Base-by-base conservation (phyloP, 352 stramenopile species). In the Pythium chondricola region DNA sequence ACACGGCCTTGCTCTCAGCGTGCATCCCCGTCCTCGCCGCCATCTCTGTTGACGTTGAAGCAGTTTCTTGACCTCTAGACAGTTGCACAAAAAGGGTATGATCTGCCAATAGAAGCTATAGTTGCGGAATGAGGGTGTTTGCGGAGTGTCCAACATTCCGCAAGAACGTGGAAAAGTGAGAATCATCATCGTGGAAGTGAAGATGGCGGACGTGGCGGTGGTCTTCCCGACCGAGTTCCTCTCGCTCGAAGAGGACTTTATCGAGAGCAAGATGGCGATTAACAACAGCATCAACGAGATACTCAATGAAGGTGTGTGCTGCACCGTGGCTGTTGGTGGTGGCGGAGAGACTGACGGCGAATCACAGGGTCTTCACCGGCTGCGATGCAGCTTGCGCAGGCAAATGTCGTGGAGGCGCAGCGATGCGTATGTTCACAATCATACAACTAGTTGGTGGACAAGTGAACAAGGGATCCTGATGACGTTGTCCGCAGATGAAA, bases 241-340 rank as follows among this genome's bases (percentile, higher is more conserved):
- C 43, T 76, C 70, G 41, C 69, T 88, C 18, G 79, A 88, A 61
- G 79, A 83, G 52, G 75, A 90, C 59, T 90, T 85, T 42, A 71
- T 90, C 39, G 75, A 90, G 35, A 76, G 70, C 63, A 90, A 90
- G 63, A 85, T 86, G 52, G 63, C 73, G 20, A 85, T 90, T 43
- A 90, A 90, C 62, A 88, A 90, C 64, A 71, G 51, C 39, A 74
- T 90, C 43, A 78, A 74, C 44, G 69, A 77, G 16, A 77, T 90
- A 7, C 40, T 85, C n/a, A 64, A 63, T 20, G 62, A 77, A 56
- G 63, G 79, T 71, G 41, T 21, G 41, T n/a, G 25, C 41, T n/a
- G 14, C 16, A 2, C 6, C 14, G 27, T 45, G 26, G 40, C 2
- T 13, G 18, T n/a, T n/a, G n/a, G n/a, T n/a, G n/a, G n/a, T n/a